Conservation (phyloP, 2,329 filamentous ascomycete genomes). For the Colletotrichum lini region DNA sequence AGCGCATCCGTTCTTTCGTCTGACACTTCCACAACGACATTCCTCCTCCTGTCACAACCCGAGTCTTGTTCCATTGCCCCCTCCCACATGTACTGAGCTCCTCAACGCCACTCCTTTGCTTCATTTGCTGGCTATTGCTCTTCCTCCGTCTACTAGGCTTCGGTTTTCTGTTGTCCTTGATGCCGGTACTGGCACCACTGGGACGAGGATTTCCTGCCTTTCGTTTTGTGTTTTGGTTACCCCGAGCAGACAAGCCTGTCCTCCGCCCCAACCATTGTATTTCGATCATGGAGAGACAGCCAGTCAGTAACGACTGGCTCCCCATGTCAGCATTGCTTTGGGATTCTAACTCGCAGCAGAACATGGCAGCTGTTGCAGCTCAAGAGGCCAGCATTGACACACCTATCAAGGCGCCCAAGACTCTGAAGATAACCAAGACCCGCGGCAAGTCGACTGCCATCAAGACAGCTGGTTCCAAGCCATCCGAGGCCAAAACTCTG, state of each 20-base stretch:
- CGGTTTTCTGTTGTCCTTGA: slow-evolving; percentile 29
- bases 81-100: slow-evolving; percentile 18
- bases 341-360: slow-evolving; percentile 45
- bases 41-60: slow-evolving; percentile 17
- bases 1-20: slow-evolving; percentile 30
- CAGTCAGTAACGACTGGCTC: slow-evolving; percentile 37
- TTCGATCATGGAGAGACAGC: slow-evolving; percentile 24
- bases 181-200: slow-evolving; percentile 12
- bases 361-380: slow-evolving; percentile 54
- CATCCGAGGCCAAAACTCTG: slow-evolving; percentile 40
- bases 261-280: slow-evolving; percentile 26
- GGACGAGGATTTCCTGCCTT: slow-evolving; percentile 25
- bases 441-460: slow-evolving; percentile 5
- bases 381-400: slow-evolving; percentile 9
- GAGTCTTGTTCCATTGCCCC: slow-evolving; percentile 6
- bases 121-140: slow-evolving; percentile 30
- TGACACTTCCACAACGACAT: neutral
- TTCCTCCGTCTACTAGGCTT: slow-evolving; percentile 6
- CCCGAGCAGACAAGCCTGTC: slow-evolving; percentile 7
- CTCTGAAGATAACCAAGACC: slow-evolving; percentile 3
- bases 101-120: slow-evolving; percentile 30
- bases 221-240: slow-evolving; percentile 41
- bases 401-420: slow-evolving; percentile 15
- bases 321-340: neutral
- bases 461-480: slow-evolving; percentile 43